Evolutionary conservation across 75 land plant species (phyloP).

Genomic region (Azolla pinnata): DNA sequence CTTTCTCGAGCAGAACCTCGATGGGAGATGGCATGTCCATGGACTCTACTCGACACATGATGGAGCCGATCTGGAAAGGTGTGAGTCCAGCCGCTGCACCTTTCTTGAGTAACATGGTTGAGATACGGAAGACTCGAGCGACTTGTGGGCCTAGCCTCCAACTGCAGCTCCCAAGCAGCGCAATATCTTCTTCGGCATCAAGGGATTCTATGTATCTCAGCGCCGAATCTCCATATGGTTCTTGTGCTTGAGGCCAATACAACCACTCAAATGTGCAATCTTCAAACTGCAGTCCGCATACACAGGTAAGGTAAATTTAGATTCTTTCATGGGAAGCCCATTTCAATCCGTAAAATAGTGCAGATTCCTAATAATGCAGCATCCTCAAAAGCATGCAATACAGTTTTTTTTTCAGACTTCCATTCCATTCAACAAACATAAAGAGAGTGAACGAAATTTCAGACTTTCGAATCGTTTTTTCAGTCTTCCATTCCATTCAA

Average conservation of each 20-base stretch:
- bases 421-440: too few relatives aligned
- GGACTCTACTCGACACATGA: constrained; percentile 63
- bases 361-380: too few relatives aligned
- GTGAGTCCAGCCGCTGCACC: constrained; percentile 73
- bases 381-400: too few relatives aligned
- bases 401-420: too few relatives aligned
- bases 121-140: constrained; percentile 50
- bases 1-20: constrained; percentile 63
- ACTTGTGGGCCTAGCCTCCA: constrained; percentile 54
- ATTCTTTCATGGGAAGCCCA: too few relatives aligned
- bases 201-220: constrained; percentile 62
- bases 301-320: too few relatives aligned
- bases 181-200: constrained; percentile 69
- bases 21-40: constrained; percentile 52
- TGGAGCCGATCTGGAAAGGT: constrained; percentile 65
- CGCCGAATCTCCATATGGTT: constrained; percentile 35
- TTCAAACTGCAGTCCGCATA: constrained; percentile 64
- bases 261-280: constrained; percentile 96
- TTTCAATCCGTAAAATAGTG: too few relatives aligned
- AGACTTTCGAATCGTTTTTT: too few relatives aligned
- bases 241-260: constrained; percentile 80
- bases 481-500: too few relatives aligned
- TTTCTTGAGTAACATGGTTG: constrained; percentile 87
- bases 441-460: too few relatives aligned
- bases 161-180: constrained; percentile 53